Conservation (phyloP, 495 filamentous ascomycete species). For the Xylaria nigripes region DNA sequence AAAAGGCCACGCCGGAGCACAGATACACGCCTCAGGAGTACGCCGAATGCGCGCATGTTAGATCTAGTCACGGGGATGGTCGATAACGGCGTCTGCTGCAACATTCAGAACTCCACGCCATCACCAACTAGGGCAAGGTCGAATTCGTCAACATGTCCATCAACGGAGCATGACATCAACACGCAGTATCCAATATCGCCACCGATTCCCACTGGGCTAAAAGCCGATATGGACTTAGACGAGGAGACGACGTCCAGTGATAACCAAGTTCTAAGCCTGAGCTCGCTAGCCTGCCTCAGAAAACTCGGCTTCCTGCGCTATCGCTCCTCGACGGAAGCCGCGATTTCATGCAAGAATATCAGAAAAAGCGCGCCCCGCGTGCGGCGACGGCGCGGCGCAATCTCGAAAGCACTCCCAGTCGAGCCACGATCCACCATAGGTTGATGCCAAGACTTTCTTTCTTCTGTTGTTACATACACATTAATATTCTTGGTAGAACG, state of each 20-base stretch:
- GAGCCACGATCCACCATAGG: conserved; percentile 5
- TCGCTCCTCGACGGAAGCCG: conserved; percentile 34
- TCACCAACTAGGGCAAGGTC: conserved; percentile 10
- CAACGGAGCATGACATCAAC: conserved; percentile 4
- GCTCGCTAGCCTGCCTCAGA: conserved; percentile 26
- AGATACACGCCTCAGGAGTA: conserved; percentile 14
- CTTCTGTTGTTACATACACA: neutral
- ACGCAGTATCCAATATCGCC: conserved; percentile 12
- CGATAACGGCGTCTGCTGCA: conserved; percentile 29
- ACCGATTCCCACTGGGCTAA: conserved; percentile 15
- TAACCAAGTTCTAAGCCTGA: conserved; percentile 17
- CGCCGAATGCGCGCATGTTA: conserved; percentile 17
- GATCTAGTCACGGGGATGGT: conserved; percentile 32
- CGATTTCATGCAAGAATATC: conserved; percentile 34
- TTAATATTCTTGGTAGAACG: conserved; percentile 10
- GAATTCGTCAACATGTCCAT: neutral
- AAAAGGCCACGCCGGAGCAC: conserved; percentile 11
- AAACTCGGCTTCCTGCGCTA: conserved; percentile 31
- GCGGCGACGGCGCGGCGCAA: conserved; percentile 29
- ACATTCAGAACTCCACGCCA: conserved; percentile 19
- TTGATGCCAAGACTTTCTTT: conserved; percentile 12
- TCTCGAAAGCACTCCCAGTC: conserved; percentile 12
- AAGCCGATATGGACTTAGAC: conserved; percentile 23
- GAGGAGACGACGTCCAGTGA: conserved; percentile 15
- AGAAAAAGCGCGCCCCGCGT: conserved; percentile 35